These are phyloP conservation scores for Pestalotiopsis sp. DNA, from an alignment of 2,329 filamentous ascomycete species.

Conservation along the genomic window DNA sequence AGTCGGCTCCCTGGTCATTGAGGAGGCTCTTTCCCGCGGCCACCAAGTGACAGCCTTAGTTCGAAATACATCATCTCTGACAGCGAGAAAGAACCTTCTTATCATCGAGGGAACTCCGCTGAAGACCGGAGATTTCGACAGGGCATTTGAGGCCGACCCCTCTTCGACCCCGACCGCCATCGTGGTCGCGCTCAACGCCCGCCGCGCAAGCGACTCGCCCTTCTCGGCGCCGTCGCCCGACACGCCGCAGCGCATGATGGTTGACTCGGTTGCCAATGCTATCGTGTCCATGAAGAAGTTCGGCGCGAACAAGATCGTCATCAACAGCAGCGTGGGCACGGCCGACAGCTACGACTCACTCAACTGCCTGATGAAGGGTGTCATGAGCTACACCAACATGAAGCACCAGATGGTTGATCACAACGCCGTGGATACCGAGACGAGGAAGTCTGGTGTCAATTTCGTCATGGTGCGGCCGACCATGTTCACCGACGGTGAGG, in stretches of 20 bases:
- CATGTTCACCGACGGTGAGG: constrained; percentile 43
- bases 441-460: constrained; percentile 35
- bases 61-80: constrained; percentile 39
- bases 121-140: constrained; percentile 37
- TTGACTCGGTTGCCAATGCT: constrained; percentile 41
- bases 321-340: constrained; percentile 54
- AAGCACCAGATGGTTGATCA: constrained; percentile 49
- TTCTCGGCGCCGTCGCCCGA: constrained; percentile 44
- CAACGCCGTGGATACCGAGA: constrained; percentile 44
- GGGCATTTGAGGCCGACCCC: constrained; percentile 33
- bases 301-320: constrained; percentile 43
- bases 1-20: constrained; percentile 46
- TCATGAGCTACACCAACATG: constrained; percentile 53
- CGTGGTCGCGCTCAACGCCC: constrained; percentile 51
- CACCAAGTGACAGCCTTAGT: constrained; percentile 50
- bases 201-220: constrained; percentile 47
- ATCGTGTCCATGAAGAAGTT: constrained; percentile 39
- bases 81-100: constrained; percentile 35
- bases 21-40: constrained; percentile 38
- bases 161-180: constrained; percentile 36
- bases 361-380: constrained; percentile 40
- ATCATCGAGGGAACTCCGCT: constrained; percentile 41
- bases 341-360: constrained; percentile 46
- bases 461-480: constrained; percentile 49
- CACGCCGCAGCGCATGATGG: constrained; percentile 48